A percentile compares a stretch with the other conserved stretches of the same genome.
These are phyloP conservation scores for Neckera pumila DNA, from an alignment of 225 moss, liverwort and hornwort genomes.

Conservation along the genomic window DNA sequence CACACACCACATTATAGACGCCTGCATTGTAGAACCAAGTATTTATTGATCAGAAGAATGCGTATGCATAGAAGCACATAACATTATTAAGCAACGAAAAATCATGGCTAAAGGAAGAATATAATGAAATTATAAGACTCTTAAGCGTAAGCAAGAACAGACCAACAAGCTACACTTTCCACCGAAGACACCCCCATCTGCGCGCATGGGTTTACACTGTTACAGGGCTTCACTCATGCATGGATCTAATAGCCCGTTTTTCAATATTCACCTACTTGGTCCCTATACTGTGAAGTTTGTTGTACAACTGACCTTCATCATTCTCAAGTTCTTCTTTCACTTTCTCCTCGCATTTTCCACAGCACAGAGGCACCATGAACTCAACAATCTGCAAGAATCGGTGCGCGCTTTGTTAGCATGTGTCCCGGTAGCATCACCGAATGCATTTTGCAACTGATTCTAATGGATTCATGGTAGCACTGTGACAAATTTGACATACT, in stretches of 20 bases:
- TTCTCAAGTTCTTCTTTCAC: constrained; percentile 25
- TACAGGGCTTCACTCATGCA: background rate
- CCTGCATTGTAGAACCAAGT: background rate
- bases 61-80: background rate
- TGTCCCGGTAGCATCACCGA: background rate
- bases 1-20: constrained; percentile 19
- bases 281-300: background rate
- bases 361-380: constrained; percentile 36
- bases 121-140: background rate
- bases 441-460: no score
- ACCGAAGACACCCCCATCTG: background rate
- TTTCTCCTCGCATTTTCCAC: constrained; percentile 31
- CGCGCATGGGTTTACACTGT: background rate
- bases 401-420: background rate
- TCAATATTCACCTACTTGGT: background rate
- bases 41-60: background rate
- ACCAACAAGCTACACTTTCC: background rate
- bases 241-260: background rate
- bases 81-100: background rate
- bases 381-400: constrained; percentile 12
- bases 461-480: no score
- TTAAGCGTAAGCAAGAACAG: background rate
- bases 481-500: background rate
- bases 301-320: constrained; percentile 7
- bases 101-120: no score